Percentiles rank a stretch among this genome's conserved stretches.
Evolutionary conservation across 2,329 filamentous ascomycete genomes (phyloP).

Genomic region (Ascochyta lentis): DNA sequence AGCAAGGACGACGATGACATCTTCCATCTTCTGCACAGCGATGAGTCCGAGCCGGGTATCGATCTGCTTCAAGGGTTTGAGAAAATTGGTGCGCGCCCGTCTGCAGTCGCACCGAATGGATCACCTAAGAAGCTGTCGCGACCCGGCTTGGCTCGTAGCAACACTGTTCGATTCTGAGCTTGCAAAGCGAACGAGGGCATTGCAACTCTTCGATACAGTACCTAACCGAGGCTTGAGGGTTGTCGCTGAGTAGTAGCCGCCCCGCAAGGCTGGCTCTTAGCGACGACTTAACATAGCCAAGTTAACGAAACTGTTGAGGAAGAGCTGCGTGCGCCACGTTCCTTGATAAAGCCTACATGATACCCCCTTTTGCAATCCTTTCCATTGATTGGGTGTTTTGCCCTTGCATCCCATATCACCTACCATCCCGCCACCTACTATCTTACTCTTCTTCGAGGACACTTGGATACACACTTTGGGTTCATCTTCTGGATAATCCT

Average conservation of each 20-base stretch:
- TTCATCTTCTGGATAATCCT: slow-evolving; percentile 28
- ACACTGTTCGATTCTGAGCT: slow-evolving; percentile 43
- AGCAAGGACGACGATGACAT: slow-evolving; percentile 60
- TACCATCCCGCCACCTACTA: slow-evolving; percentile 13
- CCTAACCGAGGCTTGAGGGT: slow-evolving; percentile 12
- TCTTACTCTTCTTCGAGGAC: slow-evolving; percentile 16
- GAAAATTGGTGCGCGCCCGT: slow-evolving; percentile 66
- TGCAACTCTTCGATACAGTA: not conserved
- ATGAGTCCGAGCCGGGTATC: slow-evolving; percentile 66
- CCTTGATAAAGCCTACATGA: slow-evolving; percentile 2
- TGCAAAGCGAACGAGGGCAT: not conserved
- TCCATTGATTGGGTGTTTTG: slow-evolving; percentile 16
- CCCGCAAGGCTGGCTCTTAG: slow-evolving; percentile 9
- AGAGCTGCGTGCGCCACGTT: not conserved
- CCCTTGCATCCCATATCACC: slow-evolving; percentile 18
- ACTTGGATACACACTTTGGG: slow-evolving; percentile 23
- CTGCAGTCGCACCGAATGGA: slow-evolving; percentile 44
- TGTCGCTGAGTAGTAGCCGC: slow-evolving; percentile 14
- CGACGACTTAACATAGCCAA: slow-evolving; percentile 7
- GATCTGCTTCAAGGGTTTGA: slow-evolving; percentile 79
- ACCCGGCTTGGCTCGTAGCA: slow-evolving; percentile 40
- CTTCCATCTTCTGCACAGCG: slow-evolving; percentile 64
- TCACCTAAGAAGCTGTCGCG: slow-evolving; percentile 44
- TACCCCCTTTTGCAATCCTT: slow-evolving; percentile 16
- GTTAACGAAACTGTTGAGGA: not conserved